Conservation (phyloP, 2,329 filamentous ascomycete species). For the Tothia fuscella region DNA sequence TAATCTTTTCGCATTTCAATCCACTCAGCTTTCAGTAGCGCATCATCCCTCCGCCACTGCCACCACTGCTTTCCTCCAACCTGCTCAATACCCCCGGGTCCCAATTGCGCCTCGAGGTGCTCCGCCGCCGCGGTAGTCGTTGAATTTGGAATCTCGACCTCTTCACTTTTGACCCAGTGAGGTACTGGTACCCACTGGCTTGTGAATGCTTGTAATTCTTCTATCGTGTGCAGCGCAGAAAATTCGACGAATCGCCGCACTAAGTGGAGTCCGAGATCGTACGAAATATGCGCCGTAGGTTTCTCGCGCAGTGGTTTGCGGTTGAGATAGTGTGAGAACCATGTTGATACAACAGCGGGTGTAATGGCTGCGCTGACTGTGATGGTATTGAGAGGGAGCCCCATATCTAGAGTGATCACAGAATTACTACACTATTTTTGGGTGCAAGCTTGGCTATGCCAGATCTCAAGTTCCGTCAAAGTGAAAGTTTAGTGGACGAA, state of each 20-base stretch:
- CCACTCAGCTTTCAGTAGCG: constrained; percentile 72
- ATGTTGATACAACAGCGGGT: constrained; percentile 75
- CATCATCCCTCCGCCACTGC: constrained; percentile 66
- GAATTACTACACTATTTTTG: too few species aligned
- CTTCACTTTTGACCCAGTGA: constrained; percentile 72
- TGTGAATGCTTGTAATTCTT: constrained; percentile 87
- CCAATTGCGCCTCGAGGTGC: constrained; percentile 61
- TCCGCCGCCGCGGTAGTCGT: constrained; percentile 55
- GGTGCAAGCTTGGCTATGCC: too few species aligned
- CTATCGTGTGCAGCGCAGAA: constrained; percentile 79
- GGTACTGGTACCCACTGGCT: constrained; percentile 84
- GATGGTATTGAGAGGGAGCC: constrained; percentile 54
- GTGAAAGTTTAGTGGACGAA: too few species aligned
- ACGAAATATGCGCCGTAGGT: constrained; percentile 82
- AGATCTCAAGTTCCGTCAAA: too few species aligned
- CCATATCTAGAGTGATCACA: too few species aligned
- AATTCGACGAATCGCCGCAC: constrained; percentile 77
- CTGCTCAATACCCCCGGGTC: constrained; percentile 56
- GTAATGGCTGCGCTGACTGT: constrained; percentile 74
- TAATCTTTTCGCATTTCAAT: constrained; percentile 88
- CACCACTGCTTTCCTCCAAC: constrained; percentile 81
- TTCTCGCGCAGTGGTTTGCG: constrained; percentile 63
- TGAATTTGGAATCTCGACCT: constrained; percentile 51
- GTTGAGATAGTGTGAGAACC: constrained; percentile 82
- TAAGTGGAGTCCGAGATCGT: constrained; percentile 82